These are phyloP conservation scores for Colletotrichum viniferum DNA, from an alignment of 2,329 filamentous ascomycete genomes.

Conservation along the genomic window DNA sequence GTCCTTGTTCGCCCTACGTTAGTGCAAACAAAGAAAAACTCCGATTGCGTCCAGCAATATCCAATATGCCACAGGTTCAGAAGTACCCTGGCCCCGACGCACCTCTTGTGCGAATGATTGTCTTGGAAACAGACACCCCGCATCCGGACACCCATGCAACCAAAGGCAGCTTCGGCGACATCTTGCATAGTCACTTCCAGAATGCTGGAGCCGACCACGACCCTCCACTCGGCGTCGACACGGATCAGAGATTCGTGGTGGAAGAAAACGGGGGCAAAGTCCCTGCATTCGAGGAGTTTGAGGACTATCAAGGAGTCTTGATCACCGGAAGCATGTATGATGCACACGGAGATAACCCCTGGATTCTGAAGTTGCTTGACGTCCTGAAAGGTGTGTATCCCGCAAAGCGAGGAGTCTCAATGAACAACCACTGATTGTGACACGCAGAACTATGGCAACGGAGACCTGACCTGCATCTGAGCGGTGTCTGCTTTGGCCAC, in stretches of 20 bases:
- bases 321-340: conserved; percentile 74
- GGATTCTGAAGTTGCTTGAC: conserved; percentile 74
- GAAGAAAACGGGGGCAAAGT: conserved; percentile 51
- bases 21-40: not conserved
- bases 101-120: conserved; percentile 43
- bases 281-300: conserved; percentile 53
- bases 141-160: conserved; percentile 54
- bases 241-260: conserved; percentile 59
- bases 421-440: not conserved
- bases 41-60: not conserved
- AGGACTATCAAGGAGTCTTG: conserved; percentile 74
- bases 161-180: conserved; percentile 58
- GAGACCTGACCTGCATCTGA: conserved; percentile 59
- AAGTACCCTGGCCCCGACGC: conserved; percentile 12
- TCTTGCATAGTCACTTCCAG: conserved; percentile 55
- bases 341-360: conserved; percentile 72
- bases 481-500: conserved; percentile 84
- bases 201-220: conserved; percentile 55
- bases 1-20: not conserved
- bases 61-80: not conserved
- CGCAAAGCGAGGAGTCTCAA: not conserved
- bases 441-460: conserved; percentile 50
- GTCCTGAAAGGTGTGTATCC: conserved; percentile 46
- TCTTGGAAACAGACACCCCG: conserved; percentile 63
- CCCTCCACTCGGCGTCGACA: conserved; percentile 59